Conservation (phyloP, 306 rosid genomes). For the Pyrus bretschneideri region DNA sequence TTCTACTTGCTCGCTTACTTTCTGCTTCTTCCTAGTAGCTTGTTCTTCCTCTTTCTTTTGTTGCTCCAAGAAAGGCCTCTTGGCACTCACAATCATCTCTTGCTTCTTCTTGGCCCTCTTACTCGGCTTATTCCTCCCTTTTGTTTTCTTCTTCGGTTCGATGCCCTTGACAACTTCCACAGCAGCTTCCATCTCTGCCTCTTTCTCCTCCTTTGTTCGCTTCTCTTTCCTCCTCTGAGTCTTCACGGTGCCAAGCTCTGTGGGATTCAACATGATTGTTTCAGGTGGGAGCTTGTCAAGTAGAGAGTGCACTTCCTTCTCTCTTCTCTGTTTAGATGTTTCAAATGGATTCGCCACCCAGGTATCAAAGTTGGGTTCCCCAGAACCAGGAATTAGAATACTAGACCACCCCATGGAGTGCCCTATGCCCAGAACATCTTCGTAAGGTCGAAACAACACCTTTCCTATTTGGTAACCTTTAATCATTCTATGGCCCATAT, state of each 20-base stretch:
- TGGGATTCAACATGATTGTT: conserved; percentile 70
- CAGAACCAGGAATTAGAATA: conserved; percentile 89
- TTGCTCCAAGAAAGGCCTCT: conserved; percentile 68
- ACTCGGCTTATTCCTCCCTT: conserved; percentile 78
- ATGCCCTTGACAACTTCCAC: conserved; percentile 52
- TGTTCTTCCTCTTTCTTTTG: conserved; percentile 46
- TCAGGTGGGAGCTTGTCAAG: conserved; percentile 81
- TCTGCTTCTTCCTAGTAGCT: conserved; percentile 51
- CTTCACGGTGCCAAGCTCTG: conserved; percentile 62
- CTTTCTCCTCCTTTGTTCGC: conserved; percentile 40
- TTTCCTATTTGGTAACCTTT: conserved; percentile 78
- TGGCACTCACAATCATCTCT: conserved; percentile 48
- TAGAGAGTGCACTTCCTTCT: conserved; percentile 66
- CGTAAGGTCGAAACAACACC: conserved; percentile 70
- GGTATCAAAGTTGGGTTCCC: conserved; percentile 83
- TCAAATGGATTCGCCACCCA: conserved; percentile 90
- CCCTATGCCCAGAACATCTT: conserved; percentile 81
- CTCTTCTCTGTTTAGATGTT: conserved; percentile 74
- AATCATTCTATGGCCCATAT: conserved; percentile 74
- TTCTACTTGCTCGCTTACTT: conserved; percentile 32
- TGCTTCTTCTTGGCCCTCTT: conserved; percentile 53
- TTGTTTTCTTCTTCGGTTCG: conserved; percentile 67
- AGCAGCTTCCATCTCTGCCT: conserved; percentile 62
- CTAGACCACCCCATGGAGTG: conserved; percentile 95
- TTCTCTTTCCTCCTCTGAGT: conserved; percentile 36